Evolutionary conservation across 352 stramenopile species (phyloP).

Genomic region (Salisapilia sapeloensis): DNA sequence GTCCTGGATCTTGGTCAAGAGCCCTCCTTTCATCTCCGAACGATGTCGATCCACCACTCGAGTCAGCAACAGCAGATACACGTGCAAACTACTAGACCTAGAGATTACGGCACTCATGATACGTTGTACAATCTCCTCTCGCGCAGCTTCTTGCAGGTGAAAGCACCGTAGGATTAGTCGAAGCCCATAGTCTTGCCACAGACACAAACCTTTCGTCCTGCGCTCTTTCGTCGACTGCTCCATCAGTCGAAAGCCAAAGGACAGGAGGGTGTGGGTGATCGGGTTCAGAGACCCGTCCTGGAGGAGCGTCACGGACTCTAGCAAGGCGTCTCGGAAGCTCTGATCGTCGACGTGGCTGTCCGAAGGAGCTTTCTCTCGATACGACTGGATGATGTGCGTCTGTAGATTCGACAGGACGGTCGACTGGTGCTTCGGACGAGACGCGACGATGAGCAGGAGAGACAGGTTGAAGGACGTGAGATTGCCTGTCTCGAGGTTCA

Average conservation of each 20-base stretch:
- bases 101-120: slow-evolving; percentile 29
- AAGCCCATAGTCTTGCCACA: slow-evolving; percentile 20
- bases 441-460: slow-evolving; percentile 19
- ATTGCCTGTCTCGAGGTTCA: slow-evolving; percentile 9
- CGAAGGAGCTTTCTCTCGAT: slow-evolving; percentile 2
- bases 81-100: slow-evolving; percentile 8
- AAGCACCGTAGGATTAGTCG: slow-evolving; percentile 28
- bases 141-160: slow-evolving; percentile 12
- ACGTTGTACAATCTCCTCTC: slow-evolving; percentile 16
- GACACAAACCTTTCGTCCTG: not conserved
- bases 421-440: slow-evolving; percentile 11
- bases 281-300: slow-evolving; percentile 16
- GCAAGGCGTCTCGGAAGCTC: slow-evolving; percentile 5
- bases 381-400: slow-evolving; percentile 10
- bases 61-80: slow-evolving; percentile 14
- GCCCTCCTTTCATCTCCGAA: slow-evolving; percentile 11
- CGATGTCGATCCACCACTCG: slow-evolving; percentile 20
- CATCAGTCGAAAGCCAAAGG: slow-evolving; percentile 14
- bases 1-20: slow-evolving; percentile 20
- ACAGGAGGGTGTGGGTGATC: slow-evolving; percentile 14
- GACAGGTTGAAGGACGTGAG: slow-evolving; percentile 24
- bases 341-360: slow-evolving; percentile 1
- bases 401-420: slow-evolving; percentile 10
- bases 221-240: slow-evolving; percentile 5
- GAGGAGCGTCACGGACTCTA: slow-evolving; percentile 9